A percentile compares a stretch with the other conserved stretches of the same genome.
Evolutionary conservation across 2,329 filamentous ascomycete species (phyloP).

Genomic region (Parastagonospora nodorum): DNA sequence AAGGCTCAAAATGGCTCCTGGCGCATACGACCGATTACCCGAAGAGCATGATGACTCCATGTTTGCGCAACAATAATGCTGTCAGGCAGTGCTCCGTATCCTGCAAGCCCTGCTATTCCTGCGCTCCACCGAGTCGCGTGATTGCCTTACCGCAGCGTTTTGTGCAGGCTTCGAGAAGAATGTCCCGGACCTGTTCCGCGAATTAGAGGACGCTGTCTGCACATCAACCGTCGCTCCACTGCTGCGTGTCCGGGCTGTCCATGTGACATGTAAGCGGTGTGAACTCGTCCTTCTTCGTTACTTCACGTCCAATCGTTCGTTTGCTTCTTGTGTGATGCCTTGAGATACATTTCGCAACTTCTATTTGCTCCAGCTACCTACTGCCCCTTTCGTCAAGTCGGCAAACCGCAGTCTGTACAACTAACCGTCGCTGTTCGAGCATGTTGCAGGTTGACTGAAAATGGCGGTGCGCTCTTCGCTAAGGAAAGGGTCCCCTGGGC

Average conservation of each 20-base stretch:
- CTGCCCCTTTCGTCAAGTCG: background rate
- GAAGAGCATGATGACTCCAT: background rate
- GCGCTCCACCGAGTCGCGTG: constrained; percentile 35
- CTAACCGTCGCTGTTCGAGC: constrained; percentile 1
- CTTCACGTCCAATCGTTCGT: constrained; percentile 22
- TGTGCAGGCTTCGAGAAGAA: constrained; percentile 35
- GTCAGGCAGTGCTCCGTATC: constrained; percentile 4
- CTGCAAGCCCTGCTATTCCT: background rate
- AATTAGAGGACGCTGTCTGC: constrained; percentile 33
- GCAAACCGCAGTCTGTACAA: too few species aligned
- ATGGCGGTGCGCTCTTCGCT: background rate
- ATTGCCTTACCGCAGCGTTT: constrained; percentile 17
- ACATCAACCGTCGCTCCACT: constrained; percentile 18
- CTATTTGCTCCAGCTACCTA: background rate
- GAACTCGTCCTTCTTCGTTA: constrained; percentile 17
- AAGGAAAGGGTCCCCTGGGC: constrained; percentile 1
- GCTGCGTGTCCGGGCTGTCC: constrained; percentile 18
- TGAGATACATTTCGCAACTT: constrained; percentile 7
- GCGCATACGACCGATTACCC: background rate
- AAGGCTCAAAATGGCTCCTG: background rate
- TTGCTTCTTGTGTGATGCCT: constrained; percentile 3
- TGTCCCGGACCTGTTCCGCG: constrained; percentile 31
- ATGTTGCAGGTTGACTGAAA: constrained; percentile 3
- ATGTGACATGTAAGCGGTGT: constrained; percentile 44
- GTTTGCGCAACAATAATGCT: constrained; percentile 9